A percentile compares a stretch with the other conserved stretches of the same genome.
These are phyloP conservation scores for Mediolabrus comicus DNA, from an alignment of 108 stramenopile species.

Conservation along the genomic window DNA sequence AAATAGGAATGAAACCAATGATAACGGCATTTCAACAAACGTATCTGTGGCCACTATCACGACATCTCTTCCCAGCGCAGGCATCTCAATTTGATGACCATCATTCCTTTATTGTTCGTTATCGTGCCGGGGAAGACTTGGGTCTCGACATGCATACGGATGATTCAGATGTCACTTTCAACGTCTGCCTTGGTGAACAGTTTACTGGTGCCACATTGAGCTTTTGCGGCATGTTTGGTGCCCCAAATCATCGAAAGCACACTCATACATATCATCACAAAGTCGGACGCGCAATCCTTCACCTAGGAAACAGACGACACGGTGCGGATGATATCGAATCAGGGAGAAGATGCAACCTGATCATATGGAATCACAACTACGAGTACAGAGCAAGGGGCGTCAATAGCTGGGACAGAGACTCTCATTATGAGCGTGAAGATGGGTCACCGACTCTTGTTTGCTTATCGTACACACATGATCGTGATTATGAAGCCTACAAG, in stretches of 20 bases:
- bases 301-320: conserved; percentile 44
- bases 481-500: conserved; percentile 16
- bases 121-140: conserved; percentile 31
- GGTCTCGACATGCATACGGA: conserved; percentile 55
- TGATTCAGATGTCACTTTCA: conserved; percentile 51
- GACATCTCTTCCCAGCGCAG: conserved; percentile 21
- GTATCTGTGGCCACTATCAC: conserved; percentile 29
- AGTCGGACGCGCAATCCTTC: conserved; percentile 38
- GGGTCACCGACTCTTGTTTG: conserved; percentile 1
- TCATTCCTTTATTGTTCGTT: conserved; percentile 48
- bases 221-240: conserved; percentile 48
- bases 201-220: conserved; percentile 41
- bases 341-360: conserved; percentile 39
- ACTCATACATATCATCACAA: conserved; percentile 26
- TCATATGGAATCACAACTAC: conserved; percentile 45
- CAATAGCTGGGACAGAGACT: not conserved
- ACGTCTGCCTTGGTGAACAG: conserved; percentile 41
- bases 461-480: conserved; percentile 25
- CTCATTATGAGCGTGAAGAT: conserved; percentile 12
- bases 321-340: conserved; percentile 47
- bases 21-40: conserved; percentile 20
- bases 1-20: conserved; percentile 34
- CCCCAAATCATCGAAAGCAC: conserved; percentile 32
- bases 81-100: conserved; percentile 33
- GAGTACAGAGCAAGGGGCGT: not conserved